A percentile compares a stretch with the other conserved stretches of the same genome.
Evolutionary conservation across 805 yeast genomes (phyloP).

Genomic region (Teunomyces funiuensis): DNA sequence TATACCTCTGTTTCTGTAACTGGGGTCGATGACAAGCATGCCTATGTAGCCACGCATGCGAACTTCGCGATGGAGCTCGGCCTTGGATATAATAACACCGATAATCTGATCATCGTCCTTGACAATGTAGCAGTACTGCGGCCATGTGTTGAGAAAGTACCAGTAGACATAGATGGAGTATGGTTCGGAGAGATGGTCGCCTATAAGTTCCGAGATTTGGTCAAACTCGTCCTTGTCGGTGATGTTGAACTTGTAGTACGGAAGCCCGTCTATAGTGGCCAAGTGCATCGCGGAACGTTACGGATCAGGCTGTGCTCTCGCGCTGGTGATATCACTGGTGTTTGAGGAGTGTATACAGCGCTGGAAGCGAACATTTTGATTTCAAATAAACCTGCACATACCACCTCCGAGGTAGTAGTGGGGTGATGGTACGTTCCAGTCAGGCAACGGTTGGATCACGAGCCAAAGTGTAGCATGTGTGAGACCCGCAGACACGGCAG

Average conservation of each 20-base stretch:
- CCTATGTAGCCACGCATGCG: conserved; percentile 91
- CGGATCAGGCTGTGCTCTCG: neutral
- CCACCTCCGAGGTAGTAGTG: neutral
- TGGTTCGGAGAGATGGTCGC: conserved; percentile 84
- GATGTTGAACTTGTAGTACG: conserved; percentile 24
- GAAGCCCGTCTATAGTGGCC: conserved; percentile 17
- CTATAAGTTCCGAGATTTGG: conserved; percentile 56
- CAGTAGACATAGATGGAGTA: conserved; percentile 91
- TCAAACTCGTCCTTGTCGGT: conserved; percentile 40
- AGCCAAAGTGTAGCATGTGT: too few species aligned
- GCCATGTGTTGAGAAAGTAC: conserved; percentile 89
- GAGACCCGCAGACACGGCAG: too few species aligned
- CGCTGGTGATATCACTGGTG: too few species aligned
- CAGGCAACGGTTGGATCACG: too few species aligned
- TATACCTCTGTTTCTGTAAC: conserved; percentile 74
- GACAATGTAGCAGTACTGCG: conserved; percentile 73
- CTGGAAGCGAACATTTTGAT: neutral
- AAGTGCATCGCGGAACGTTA: conserved; percentile 6
- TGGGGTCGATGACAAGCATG: conserved; percentile 83
- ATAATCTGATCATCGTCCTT: conserved; percentile 45
- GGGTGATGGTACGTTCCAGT: neutral
- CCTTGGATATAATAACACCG: conserved; percentile 86
- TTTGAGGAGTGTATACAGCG: neutral
- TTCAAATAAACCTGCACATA: neutral
- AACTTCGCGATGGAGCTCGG: conserved; percentile 70